Conservation (phyloP, 441 rosid species). For the Bruguiera hainesii region DNA sequence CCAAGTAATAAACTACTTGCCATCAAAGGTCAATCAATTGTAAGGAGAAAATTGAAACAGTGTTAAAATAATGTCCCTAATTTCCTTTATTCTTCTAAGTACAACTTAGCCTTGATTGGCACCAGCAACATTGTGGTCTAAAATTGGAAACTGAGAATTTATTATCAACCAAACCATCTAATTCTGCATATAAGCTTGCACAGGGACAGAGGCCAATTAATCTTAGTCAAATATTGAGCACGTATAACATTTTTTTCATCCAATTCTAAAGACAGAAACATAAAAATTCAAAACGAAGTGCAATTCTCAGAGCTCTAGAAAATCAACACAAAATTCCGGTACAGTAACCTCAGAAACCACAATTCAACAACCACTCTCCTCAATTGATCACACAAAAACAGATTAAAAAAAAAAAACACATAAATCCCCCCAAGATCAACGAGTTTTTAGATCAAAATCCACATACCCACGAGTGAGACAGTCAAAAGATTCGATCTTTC, state of each 20-base stretch:
- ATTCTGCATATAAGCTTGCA: neutral
- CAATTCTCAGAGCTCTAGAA: constrained; percentile 3
- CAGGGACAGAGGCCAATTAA: constrained; percentile 2
- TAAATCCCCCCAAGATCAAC: neutral
- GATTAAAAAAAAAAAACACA: neutral
- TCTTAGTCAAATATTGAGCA: constrained; percentile 6
- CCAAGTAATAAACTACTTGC: constrained; percentile 11
- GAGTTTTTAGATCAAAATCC: constrained; percentile 10
- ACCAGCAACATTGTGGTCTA: neutral
- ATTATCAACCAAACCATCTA: constrained; percentile 5
- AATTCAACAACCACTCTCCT: constrained; percentile 3
- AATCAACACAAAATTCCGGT: neutral
- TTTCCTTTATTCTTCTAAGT: neutral
- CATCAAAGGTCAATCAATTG: constrained; percentile 8
- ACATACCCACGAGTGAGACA: constrained; percentile 19
- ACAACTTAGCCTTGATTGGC: neutral
- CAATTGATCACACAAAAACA: constrained; percentile 3
- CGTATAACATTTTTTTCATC: constrained; percentile 7
- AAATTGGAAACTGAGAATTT: constrained; percentile 1
- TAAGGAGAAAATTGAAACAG: neutral
- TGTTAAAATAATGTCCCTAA: neutral
- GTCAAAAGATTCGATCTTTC: constrained; percentile 24
- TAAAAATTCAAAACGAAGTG: neutral
- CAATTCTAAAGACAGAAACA: constrained; percentile 4
- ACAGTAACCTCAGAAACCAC: constrained; percentile 7